These are phyloP conservation scores for Theobroma cacao DNA, from an alignment of 345 rosid species.

Conservation along the genomic window DNA sequence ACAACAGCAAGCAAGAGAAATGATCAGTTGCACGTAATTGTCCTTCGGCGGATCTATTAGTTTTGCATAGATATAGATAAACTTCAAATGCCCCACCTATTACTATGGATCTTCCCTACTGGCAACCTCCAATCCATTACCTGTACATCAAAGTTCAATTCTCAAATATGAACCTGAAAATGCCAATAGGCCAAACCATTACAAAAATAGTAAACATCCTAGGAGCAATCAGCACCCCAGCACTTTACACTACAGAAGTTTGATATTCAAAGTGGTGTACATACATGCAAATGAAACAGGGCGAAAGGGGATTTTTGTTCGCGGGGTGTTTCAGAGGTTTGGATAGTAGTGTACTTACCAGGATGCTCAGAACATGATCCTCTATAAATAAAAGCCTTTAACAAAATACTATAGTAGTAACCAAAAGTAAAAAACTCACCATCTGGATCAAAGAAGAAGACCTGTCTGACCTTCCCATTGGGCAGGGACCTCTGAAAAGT, in stretches of 20 bases:
- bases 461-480: conserved; percentile 67
- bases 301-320: not conserved
- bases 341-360: not conserved
- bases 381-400: not conserved
- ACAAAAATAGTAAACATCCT: not conserved
- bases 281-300: not conserved
- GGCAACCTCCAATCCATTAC: conserved; percentile 91
- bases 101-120: conserved; percentile 38
- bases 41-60: not conserved
- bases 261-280: not conserved
- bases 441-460: conserved; percentile 96
- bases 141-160: conserved; percentile 34
- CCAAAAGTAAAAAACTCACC: conserved; percentile 58
- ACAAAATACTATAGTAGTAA: not conserved
- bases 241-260: no score
- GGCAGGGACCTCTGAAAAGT: conserved; percentile 69
- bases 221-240: not conserved
- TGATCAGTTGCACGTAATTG: not conserved
- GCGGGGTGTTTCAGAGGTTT: not conserved
- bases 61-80: not conserved
- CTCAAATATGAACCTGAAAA: not conserved
- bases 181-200: not conserved
- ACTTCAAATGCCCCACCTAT: not conserved
- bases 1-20: not conserved
- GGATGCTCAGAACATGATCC: not conserved